Evolutionary conservation across 1,284 basidiomycete genomes (phyloP).

Genomic region (Moesziomyces sp.): DNA sequence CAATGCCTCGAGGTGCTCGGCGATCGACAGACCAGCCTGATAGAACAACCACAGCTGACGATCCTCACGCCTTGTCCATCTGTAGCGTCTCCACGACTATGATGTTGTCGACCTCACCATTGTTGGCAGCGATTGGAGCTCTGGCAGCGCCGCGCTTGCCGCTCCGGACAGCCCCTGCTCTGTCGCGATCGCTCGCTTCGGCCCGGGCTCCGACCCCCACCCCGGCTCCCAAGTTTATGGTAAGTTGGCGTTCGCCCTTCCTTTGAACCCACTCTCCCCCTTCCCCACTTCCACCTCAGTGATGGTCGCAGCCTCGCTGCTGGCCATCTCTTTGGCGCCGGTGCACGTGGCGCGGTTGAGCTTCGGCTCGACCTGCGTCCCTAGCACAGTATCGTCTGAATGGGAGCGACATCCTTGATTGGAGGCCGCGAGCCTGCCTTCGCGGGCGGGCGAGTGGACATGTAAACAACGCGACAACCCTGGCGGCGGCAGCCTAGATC

Average conservation of each 20-base stretch:
- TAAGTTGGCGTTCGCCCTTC: not conserved
- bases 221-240: not conserved
- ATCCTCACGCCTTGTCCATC: too few relatives aligned
- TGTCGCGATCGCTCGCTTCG: not conserved
- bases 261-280: slow-evolving; percentile 1
- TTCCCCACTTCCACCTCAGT: not conserved
- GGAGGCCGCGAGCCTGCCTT: slow-evolving; percentile 50
- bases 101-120: too few relatives aligned
- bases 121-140: too few relatives aligned
- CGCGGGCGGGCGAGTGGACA: slow-evolving; percentile 50
- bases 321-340: slow-evolving; percentile 31
- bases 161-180: not conserved
- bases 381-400: slow-evolving; percentile 54
- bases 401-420: slow-evolving; percentile 55
- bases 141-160: not conserved
- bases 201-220: too few relatives aligned
- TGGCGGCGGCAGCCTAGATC: slow-evolving; percentile 58
- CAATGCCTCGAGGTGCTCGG: not conserved
- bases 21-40: too few relatives aligned
- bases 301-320: not conserved
- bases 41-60: too few relatives aligned
- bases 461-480: slow-evolving; percentile 53
- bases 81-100: too few relatives aligned
- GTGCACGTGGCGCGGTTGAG: slow-evolving; percentile 50
- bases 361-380: slow-evolving; percentile 41